Evolutionary conservation across 176 grass and related monocot species (phyloP), one percentile per base, ranked within the genome.

Genomic region (Oryza officinalis): DNA sequence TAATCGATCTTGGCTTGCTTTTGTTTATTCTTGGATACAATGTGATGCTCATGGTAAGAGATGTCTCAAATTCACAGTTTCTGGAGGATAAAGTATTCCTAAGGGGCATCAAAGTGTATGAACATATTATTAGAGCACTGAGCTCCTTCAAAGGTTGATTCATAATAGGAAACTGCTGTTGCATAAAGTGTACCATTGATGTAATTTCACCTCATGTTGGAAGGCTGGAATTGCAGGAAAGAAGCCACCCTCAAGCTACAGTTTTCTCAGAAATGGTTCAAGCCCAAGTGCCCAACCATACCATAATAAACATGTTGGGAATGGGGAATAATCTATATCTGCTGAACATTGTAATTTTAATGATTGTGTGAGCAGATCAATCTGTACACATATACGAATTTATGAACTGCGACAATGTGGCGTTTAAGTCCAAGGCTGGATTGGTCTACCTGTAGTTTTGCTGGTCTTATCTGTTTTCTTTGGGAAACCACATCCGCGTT

Each of bases 101-200:
- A 49, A 81, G 86, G 72, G 96, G 96, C 77, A 99, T 96, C 59
- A 85, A 96, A 83, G 96, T 99, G 15, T 96, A 96, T 9, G 87
- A 89, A 63, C 89, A 93, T 82, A 18, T 99, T 10, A 94, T 99
- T 45, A 90, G 81, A 87, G 91, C 86, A 67, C 75, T 92, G 40
- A 92, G 89, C 86, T 94, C 93, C 37, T 85, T 96, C 25, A 20
- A 76, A 31, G 86, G 75, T 12, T 90, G 76, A 87, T 87, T 81
- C 1, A 22, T 25, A 33, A 14, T 14, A 20, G 0, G 4, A 38
- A 85, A 35, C 13, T 73, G 23, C 6, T 72, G 6, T 65, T 61
- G 6, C 65, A 32, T 81, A 2, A 23, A 67, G 20, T 33, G 41
- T 59, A 44, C 15, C 33, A 52, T 78, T 83, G 20, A 13, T 71